Evolutionary conservation across 192 early-diverging fungal genomes (phyloP).

Genomic region (Oehlia diaphana): DNA sequence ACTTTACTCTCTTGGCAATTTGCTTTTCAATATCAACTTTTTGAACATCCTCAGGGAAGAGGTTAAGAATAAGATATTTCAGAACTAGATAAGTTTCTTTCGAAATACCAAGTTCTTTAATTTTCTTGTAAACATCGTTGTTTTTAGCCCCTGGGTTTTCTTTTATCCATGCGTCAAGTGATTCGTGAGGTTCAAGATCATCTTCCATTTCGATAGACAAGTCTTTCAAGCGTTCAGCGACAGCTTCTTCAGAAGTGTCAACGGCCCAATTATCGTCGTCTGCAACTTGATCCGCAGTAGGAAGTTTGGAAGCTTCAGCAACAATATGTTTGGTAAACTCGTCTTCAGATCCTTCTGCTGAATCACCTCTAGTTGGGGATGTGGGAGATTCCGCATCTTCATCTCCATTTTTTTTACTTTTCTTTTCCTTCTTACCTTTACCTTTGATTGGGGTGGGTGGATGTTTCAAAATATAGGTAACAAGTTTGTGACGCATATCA

Average conservation of each 20-base stretch:
- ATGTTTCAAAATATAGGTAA: slow-evolving; percentile 90
- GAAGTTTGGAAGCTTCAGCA: slow-evolving; percentile 66
- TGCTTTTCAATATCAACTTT: slow-evolving; percentile 55
- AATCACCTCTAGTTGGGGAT: slow-evolving; percentile 35
- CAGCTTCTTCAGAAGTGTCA: slow-evolving; percentile 79
- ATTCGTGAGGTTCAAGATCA: slow-evolving; percentile 74
- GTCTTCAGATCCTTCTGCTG: slow-evolving; percentile 61
- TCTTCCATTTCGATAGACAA: slow-evolving; percentile 55
- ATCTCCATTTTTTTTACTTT: slow-evolving; percentile 50
- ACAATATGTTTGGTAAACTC: slow-evolving; percentile 68
- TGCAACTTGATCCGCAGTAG: slow-evolving; percentile 49
- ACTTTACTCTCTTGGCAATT: slow-evolving; percentile 64
- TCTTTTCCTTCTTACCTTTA: slow-evolving; percentile 56
- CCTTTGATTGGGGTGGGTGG: slow-evolving; percentile 61
- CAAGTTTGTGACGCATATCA: slow-evolving; percentile 87
- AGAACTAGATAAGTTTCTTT: slow-evolving; percentile 55
- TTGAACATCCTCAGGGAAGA: slow-evolving; percentile 62
- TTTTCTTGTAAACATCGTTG: slow-evolving; percentile 76
- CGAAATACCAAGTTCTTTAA: slow-evolving; percentile 70
- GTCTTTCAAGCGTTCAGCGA: slow-evolving; percentile 71
- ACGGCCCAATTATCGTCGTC: slow-evolving; percentile 78
- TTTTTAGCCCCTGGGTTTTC: slow-evolving; percentile 57
- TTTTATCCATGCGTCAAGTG: slow-evolving; percentile 74
- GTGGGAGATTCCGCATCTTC: slow-evolving; percentile 44
- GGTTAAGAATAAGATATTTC: slow-evolving; percentile 77